Percentiles rank a stretch among this genome's conserved stretches.
Conservation (phyloP, 1,284 basidiomycete species). For the Moesziomyces sp. region DNA sequence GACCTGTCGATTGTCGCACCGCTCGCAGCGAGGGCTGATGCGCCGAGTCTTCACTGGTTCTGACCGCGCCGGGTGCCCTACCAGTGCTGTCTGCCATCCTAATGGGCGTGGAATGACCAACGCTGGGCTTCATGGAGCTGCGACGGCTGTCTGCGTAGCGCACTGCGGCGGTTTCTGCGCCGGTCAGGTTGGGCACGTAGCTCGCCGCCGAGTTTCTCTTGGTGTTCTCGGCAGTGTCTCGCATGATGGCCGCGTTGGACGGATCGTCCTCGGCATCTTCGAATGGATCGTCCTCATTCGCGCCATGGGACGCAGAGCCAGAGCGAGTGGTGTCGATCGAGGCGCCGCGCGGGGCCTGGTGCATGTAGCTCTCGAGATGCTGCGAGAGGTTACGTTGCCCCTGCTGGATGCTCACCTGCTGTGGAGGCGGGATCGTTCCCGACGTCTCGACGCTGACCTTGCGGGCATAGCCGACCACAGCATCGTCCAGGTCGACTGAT, state of each 20-base stretch:
- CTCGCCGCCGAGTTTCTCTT: constrained; percentile 41
- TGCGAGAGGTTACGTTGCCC: constrained; percentile 44
- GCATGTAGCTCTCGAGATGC: constrained; percentile 42
- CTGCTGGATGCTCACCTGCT: constrained; percentile 40
- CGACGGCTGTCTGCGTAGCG: constrained; percentile 25
- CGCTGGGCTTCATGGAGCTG: constrained; percentile 13
- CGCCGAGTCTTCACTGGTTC: constrained; percentile 17
- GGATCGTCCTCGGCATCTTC: constrained; percentile 57
- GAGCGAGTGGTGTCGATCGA: constrained; percentile 22
- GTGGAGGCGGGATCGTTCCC: constrained; percentile 23
- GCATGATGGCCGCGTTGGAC: constrained; percentile 8
- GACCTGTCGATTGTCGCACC: constrained; percentile 24
- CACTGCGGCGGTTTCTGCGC: constrained; percentile 28
- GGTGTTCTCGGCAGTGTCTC: constrained; percentile 27
- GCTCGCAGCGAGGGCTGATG: constrained; percentile 20
- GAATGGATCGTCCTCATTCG: constrained; percentile 39
- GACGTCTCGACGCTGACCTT: constrained; percentile 41
- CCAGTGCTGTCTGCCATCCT: not conserved
- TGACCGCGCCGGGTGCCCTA: not conserved
- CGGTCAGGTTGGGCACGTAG: constrained; percentile 39
- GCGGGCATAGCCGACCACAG: constrained; percentile 42
- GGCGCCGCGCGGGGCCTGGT: constrained; percentile 7
- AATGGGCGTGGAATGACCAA: constrained; percentile 2
- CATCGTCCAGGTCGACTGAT: constrained; percentile 36
- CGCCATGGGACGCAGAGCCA: constrained; percentile 2